Conservation (phyloP, 805 yeast species). For the Dipodascus geniculatus region DNA sequence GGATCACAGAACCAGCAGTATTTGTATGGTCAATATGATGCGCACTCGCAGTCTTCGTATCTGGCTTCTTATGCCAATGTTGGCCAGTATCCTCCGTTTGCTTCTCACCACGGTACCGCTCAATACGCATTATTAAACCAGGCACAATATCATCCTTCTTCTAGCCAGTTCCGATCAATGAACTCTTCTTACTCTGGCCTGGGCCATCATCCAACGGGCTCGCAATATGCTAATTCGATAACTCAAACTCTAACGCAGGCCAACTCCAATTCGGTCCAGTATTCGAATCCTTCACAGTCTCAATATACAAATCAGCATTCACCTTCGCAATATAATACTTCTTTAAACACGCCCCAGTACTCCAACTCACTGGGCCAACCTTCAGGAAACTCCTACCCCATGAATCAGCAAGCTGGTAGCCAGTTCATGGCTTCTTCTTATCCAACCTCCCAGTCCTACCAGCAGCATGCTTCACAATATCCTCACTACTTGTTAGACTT, state of each 20-base stretch:
- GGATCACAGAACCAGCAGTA: not conserved
- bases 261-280: not conserved
- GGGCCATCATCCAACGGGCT: not conserved
- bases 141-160: not conserved
- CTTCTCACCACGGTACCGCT: not conserved
- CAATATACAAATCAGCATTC: not conserved
- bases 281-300: not conserved
- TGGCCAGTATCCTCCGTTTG: not conserved
- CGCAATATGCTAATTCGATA: not conserved
- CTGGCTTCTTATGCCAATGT: not conserved
- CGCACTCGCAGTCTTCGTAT: not conserved
- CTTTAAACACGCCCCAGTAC: not conserved
- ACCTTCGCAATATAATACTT: not conserved
- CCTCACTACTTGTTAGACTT: not conserved
- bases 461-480: not conserved
- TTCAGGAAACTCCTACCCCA: not conserved
- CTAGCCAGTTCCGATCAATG: not conserved
- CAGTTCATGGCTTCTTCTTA: not conserved
- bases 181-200: not conserved
- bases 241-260: not conserved
- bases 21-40: not conserved
- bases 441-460: not conserved
- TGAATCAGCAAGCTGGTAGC: not conserved
- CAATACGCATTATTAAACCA: not conserved
- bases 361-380: not conserved